Conservation (phyloP, 208 protist genomes). For the Trypanosoma platydactyli region DNA sequence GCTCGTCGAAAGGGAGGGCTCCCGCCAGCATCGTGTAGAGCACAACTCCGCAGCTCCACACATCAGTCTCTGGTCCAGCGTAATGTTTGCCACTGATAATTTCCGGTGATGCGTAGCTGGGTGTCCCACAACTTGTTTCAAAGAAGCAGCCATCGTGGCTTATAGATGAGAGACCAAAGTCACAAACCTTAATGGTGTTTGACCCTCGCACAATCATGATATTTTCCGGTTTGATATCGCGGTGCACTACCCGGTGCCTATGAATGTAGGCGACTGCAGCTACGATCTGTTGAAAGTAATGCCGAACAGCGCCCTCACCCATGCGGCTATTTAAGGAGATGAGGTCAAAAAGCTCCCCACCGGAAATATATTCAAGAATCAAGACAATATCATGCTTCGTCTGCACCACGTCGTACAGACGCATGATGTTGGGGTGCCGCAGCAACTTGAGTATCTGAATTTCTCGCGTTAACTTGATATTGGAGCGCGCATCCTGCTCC, state of each 20-base stretch:
- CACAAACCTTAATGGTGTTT: slow-evolving; percentile 77
- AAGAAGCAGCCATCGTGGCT: slow-evolving; percentile 80
- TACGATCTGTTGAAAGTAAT: slow-evolving; percentile 98
- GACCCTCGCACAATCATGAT: slow-evolving; percentile 72
- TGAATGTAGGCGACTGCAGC: slow-evolving; percentile 98
- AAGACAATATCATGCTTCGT: slow-evolving; percentile 97
- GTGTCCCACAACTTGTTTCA: slow-evolving; percentile 86
- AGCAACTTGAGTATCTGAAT: slow-evolving; percentile 97
- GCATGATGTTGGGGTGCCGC: slow-evolving; percentile 98
- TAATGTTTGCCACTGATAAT: slow-evolving; percentile 78
- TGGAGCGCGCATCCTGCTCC: slow-evolving; percentile 70
- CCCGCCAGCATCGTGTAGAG: slow-evolving; percentile 89
- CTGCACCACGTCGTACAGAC: slow-evolving; percentile 96
- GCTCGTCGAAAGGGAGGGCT: slow-evolving; percentile 77
- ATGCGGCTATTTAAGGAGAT: slow-evolving; percentile 95
- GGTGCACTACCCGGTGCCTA: slow-evolving; percentile 86
- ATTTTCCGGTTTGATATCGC: slow-evolving; percentile 93
- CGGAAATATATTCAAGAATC: slow-evolving; percentile 97
- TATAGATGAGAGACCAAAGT: slow-evolving; percentile 86
- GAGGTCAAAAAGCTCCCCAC: slow-evolving; percentile 98
- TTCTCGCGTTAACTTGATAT: slow-evolving; percentile 93
- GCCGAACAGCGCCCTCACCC: slow-evolving; percentile 85
- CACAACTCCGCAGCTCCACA: slow-evolving; percentile 87
- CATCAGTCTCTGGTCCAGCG: slow-evolving; percentile 76
- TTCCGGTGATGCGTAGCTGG: slow-evolving; percentile 86